Evolutionary conservation across 2,329 filamentous ascomycete species (phyloP), one percentile per base, ranked within the genome.

Genomic region (Myotisia sp.): DNA sequence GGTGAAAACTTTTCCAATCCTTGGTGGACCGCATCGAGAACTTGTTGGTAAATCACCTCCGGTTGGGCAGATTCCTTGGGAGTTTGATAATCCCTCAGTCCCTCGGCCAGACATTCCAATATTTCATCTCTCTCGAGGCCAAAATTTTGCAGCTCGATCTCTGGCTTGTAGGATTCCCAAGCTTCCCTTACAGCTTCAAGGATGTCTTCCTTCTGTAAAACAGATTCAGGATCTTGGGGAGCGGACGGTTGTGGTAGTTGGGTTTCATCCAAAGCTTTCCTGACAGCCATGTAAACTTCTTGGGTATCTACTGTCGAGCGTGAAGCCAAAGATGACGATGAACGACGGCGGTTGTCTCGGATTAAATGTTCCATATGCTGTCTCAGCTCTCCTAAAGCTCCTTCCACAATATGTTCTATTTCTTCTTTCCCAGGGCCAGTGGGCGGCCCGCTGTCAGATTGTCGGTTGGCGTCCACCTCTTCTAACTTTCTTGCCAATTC

Each of bases 151-250:
- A 92, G 69, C 46, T 92, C 79, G 33, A 93, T 84, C 47, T 94
- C 84, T 1, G 87, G 87, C 58, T 92, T 92, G 59, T 92, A 92
- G 35, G 76, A 82, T 51, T 94, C 87, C 74, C 85, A 92, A 1
- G 86, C 87, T 46, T 93, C 85, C 45, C 77, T 76, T 9, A 95
- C 80, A 3, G 86, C 85, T 18, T 80, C 71, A 2, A 95, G 70
- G 22, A 95, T 82, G 38, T 92, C 83, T 31, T 93, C 83, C 44
- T 80, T 74, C 46, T 75, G 77, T 29, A 83, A 58, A n/a, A 63
- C 59, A 6, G 59, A 60, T 23, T 58, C 63, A 29, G 56, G 60
- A 33, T 64, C 54, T 44, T 66, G 58, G 19, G 54, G 58, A 2
- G 64, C 62, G 37, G 74, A 65, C 4, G 71, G 66, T 45, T 37